Evolutionary conservation across 2,329 filamentous ascomycete genomes (phyloP).

Genomic region (Pestalotiopsis fici): DNA sequence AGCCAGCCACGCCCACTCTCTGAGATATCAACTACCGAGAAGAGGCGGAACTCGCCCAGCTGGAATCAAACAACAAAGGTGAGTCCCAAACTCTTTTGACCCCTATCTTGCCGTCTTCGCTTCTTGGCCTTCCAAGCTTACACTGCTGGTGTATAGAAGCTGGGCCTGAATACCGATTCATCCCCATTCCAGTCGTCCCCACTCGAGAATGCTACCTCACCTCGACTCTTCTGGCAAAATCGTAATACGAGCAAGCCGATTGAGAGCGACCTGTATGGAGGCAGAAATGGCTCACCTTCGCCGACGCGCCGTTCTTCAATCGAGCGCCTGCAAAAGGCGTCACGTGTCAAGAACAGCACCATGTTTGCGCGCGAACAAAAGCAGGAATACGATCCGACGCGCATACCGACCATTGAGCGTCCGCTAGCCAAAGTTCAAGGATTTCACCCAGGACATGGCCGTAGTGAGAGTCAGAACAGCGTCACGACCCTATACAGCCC

Average conservation of each 20-base stretch:
- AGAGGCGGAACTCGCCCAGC: constrained; percentile 88
- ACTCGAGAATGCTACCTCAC: constrained; percentile 67
- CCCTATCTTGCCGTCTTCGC: constrained; percentile 3
- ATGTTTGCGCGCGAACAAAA: constrained; percentile 94
- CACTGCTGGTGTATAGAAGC: constrained; percentile 53
- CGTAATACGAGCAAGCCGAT: constrained; percentile 64
- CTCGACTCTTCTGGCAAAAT: constrained; percentile 90
- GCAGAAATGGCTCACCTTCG: constrained; percentile 62
- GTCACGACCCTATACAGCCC: constrained; percentile 57
- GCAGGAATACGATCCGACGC: constrained; percentile 86
- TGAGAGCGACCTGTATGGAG: constrained; percentile 70
- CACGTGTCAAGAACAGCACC: constrained; percentile 96
- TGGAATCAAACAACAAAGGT: constrained; percentile 80
- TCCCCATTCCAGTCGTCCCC: constrained; percentile 88
- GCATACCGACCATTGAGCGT: constrained; percentile 76
- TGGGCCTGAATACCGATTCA: constrained; percentile 69
- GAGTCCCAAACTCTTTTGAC: constrained; percentile 26
- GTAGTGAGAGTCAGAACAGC: constrained; percentile 60
- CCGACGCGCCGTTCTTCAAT: constrained; percentile 85
- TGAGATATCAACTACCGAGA: constrained; percentile 85
- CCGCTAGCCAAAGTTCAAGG: constrained; percentile 76
- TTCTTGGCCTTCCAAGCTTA: constrained; percentile 26
- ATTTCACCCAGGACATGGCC: constrained; percentile 51
- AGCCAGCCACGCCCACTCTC: constrained; percentile 74
- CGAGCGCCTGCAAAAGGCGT: constrained; percentile 91